Evolutionary conservation across 306 rosid species (phyloP), one percentile per base, ranked within the genome.

Genomic region (Prinsepia uniflora): DNA sequence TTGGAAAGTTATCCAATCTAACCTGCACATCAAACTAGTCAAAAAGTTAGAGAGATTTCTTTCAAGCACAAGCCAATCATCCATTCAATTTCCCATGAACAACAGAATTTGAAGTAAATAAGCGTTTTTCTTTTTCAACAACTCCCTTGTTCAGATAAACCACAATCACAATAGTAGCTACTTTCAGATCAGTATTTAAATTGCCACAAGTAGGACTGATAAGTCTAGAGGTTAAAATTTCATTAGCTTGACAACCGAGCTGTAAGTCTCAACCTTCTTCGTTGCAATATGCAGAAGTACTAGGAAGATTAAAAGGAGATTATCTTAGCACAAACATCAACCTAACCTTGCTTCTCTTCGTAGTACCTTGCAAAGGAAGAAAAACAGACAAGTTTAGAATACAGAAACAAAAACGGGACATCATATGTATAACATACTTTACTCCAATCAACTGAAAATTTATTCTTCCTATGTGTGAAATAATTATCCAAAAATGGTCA

Each of bases 261-360:
- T 19, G 45, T 18, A 62, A 46, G 42, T 42, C 46, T 49, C 67
- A 49, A 59, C 71, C 22, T 15, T 49, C 68, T 49, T 58, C 43
- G 7, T 71, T 69, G 53, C 54, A 71, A 73, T 63, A 81, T 67
- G 39, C 71, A 75, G 75, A 55, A 42, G 12, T 69, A 67, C 64
- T 81, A 67, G 73, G 72, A 72, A 76, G 73, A 34, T 57, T 53
- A 65, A 67, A 64, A 39, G 48, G 71, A 52, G 71, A 53, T 53
- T 45, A 56, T 70, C 53, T 19, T 10, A 54, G 20, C 76, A 78
- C 53, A 68, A 72, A 68, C 63, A 78, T 83, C 84, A 90, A 58
- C 93, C 97, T 78, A 93, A 81, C 84, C 97, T 88, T 60, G 98
- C 97, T 88, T 93, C 97, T 82, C 98, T 87, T 73, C 73, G 88